Percentiles rank a stretch among this genome's conserved stretches.
Evolutionary conservation across 768 basidiomycete genomes (phyloP).

Genomic region (Botryobasidium botryosum): DNA sequence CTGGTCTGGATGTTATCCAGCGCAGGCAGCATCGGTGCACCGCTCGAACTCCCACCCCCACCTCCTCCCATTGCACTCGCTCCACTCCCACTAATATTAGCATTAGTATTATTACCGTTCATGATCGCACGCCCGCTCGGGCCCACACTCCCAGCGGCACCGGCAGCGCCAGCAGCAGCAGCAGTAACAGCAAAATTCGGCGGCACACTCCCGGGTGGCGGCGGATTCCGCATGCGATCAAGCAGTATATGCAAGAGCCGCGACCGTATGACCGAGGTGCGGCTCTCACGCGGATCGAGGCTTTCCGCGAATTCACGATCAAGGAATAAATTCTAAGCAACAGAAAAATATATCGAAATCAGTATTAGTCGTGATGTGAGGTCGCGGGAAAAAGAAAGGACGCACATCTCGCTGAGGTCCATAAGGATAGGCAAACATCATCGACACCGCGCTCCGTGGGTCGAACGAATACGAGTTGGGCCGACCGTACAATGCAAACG

Average conservation of each 20-base stretch:
- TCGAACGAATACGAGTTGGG: conserved; percentile 82
- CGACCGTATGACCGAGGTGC: conserved; percentile 51
- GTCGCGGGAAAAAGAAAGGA: too few relatives aligned
- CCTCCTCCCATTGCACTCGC: too few relatives aligned
- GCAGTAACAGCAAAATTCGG: background rate
- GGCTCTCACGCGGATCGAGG: conserved; percentile 61
- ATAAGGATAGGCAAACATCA: conserved; percentile 92
- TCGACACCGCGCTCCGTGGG: conserved; percentile 55
- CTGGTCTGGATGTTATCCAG: too few relatives aligned
- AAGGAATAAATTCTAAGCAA: conserved; percentile 58
- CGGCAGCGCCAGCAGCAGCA: background rate
- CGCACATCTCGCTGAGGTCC: conserved; percentile 70
- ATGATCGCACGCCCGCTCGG: too few relatives aligned
- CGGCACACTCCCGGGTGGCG: background rate
- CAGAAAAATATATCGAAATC: background rate
- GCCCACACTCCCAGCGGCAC: too few relatives aligned
- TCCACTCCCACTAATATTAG: too few relatives aligned
- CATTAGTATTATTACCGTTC: too few relatives aligned
- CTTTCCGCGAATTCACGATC: conserved; percentile 66
- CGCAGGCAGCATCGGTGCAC: too few relatives aligned
- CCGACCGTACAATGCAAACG: conserved; percentile 78
- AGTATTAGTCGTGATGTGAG: background rate
- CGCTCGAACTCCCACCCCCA: too few relatives aligned
- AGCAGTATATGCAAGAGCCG: conserved; percentile 43
- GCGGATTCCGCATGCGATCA: conserved; percentile 39